These are phyloP conservation scores for Diplogelasinospora grovesii DNA, from an alignment of 495 filamentous ascomycete species.

Conservation along the genomic window DNA sequence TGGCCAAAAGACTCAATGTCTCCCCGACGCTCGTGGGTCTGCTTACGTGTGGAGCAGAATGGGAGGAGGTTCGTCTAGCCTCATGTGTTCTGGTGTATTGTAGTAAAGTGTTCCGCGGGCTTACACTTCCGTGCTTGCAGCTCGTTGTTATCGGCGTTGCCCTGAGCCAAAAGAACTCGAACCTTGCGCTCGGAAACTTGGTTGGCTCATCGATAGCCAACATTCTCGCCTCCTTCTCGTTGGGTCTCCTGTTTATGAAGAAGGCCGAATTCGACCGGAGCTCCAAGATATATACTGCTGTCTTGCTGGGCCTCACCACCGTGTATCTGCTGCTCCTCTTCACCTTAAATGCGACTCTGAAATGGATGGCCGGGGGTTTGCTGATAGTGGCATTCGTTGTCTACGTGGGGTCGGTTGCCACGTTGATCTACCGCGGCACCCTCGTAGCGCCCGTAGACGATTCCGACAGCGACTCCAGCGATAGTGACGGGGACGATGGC, in stretches of 20 bases:
- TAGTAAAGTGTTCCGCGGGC: background rate
- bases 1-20: conserved; percentile 40
- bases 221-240: conserved; percentile 50
- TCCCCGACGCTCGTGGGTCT: conserved; percentile 45
- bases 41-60: conserved; percentile 50
- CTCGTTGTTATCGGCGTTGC: conserved; percentile 47
- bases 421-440: conserved; percentile 40
- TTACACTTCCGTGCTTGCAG: conserved; percentile 18
- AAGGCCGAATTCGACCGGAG: conserved; percentile 35
- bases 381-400: conserved; percentile 38
- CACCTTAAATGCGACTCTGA: conserved; percentile 21
- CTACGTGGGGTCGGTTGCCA: conserved; percentile 42
- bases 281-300: conserved; percentile 40
- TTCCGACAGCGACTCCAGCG: conserved; percentile 11
- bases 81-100: background rate
- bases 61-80: conserved; percentile 42
- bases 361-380: conserved; percentile 27
- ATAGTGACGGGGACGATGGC: conserved; percentile 30
- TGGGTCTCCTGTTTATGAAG: conserved; percentile 40
- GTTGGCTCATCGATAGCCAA: conserved; percentile 52
- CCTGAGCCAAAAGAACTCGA: conserved; percentile 37
- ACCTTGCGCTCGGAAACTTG: conserved; percentile 50
- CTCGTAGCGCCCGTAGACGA: conserved; percentile 29
- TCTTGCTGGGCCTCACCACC: conserved; percentile 35
- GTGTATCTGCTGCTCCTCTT: conserved; percentile 27